Base-by-base conservation (phyloP, 2,329 filamentous ascomycete genomes). In the Lachnellula hyalina region DNA sequence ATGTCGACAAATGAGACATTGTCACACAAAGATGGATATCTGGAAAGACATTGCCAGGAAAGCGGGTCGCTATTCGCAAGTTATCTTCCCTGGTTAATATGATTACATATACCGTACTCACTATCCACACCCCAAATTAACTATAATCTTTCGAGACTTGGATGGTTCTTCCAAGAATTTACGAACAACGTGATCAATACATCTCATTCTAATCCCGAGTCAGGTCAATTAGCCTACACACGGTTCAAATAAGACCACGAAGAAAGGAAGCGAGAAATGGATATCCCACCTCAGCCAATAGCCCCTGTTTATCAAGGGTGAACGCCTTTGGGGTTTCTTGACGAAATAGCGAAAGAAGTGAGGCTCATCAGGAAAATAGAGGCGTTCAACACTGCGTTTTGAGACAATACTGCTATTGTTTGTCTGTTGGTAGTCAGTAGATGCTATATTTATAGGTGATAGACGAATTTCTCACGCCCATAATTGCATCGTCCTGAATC, bases 391-490 rank as follows among this genome's bases (percentile, higher is more conserved):
- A 65, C 90, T 94, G 62, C 91, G 79, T 70, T 96, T 96, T 14
- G 91, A 96, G 15, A 92, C 86, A 63, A 96, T 96, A 67, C 89
- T 95, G 72, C 89, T 93, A 68, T 85, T 92, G 70, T 96, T 96
- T 55, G 91, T 96, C 82, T 89, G 64, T 38, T 35, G 44, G 48
- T 28, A 42, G 35, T 54, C 49, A 57, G 52, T 47, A 23, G 35
- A 45, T 38, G 9, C n/a, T 28, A 23, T 19, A 44, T 15, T 1
- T 21, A 49, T 9, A 46, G 15, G 47, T 17, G 5, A 44, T 38
- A 44, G 17, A 5, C 4, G 44, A 36, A 12, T 12, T 46, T 55
- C 65, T 55, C 34, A 66, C 60, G 7, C 62, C 63, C 62, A 68
- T 66, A 23, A 69, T 66, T n/a, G 62, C 65, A 47, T 81, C 77